phyloP scores from a whole-genome alignment of 441 rosid species.

The Erysimum cheiri region DNA sequence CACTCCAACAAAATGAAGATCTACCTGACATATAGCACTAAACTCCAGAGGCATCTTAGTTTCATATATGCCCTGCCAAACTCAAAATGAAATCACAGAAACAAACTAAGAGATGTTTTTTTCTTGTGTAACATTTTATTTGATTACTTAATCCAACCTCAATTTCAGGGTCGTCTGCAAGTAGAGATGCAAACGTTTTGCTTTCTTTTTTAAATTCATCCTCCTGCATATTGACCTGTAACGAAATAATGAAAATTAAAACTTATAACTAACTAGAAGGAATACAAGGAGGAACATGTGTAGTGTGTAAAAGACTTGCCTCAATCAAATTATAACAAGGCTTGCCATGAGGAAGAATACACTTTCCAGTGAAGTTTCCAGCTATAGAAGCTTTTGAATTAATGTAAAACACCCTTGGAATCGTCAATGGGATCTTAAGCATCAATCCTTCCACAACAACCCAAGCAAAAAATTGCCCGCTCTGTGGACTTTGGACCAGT shows the following conservation, averaged over 20 bases:
- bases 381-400: slow-evolving; percentile 61
- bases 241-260: slow-evolving; percentile 23
- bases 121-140: neutral
- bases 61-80: slow-evolving; percentile 91
- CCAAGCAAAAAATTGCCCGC: slow-evolving; percentile 86
- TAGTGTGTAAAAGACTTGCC: slow-evolving; percentile 52
- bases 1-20: too few species aligned
- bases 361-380: slow-evolving; percentile 85
- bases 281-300: slow-evolving; percentile 7
- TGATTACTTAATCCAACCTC: slow-evolving; percentile 48
- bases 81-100: slow-evolving; percentile 20
- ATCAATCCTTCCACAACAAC: slow-evolving; percentile 91
- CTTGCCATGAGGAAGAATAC: slow-evolving; percentile 91
- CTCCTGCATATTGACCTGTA: slow-evolving; percentile 62
- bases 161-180: slow-evolving; percentile 93
- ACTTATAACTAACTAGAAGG: slow-evolving; percentile 25
- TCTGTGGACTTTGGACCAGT: slow-evolving; percentile 68
- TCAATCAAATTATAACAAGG: slow-evolving; percentile 76
- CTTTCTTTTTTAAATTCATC: slow-evolving; percentile 75
- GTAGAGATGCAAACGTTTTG: slow-evolving; percentile 85
- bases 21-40: slow-evolving; percentile 82
- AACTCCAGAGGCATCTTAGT: slow-evolving; percentile 81
- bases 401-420: slow-evolving; percentile 84
- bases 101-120: too few species aligned
- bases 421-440: slow-evolving; percentile 83